phyloP scores from a whole-genome alignment of 179 eudicot species.

The Spergularia azorica region DNA sequence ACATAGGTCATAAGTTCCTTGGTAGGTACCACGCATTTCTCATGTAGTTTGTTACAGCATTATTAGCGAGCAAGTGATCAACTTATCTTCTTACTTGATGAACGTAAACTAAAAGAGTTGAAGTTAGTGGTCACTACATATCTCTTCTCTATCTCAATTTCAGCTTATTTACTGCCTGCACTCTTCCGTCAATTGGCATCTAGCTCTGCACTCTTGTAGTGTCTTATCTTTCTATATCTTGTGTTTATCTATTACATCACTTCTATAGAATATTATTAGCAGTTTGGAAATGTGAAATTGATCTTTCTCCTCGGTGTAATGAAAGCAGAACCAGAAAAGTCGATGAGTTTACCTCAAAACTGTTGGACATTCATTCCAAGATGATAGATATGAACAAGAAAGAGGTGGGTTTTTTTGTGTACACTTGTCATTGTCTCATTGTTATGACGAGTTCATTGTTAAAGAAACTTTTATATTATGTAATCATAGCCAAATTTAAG shows the following conservation, averaged over 20 bases:
- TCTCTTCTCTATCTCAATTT: neutral
- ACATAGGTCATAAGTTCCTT: neutral
- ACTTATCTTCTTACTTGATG: neutral
- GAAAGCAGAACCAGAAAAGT: conserved; percentile 75
- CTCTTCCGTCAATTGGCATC: neutral
- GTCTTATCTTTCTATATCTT: neutral
- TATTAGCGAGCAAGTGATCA: neutral
- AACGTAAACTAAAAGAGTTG: neutral
- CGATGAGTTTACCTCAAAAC: conserved; percentile 81
- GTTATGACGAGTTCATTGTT: neutral
- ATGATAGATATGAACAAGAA: conserved; percentile 73
- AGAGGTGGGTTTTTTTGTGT: conserved; percentile 58
- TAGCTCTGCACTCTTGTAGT: neutral
- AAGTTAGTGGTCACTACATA: neutral
- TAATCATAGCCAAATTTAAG: too few relatives aligned
- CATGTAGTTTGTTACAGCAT: neutral
- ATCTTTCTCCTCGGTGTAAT: conserved; percentile 17
- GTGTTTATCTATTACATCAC: neutral
- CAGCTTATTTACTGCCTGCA: neutral
- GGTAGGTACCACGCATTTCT: neutral
- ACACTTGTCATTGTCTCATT: neutral
- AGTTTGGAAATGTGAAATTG: conserved; percentile 6
- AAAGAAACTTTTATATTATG: neutral
- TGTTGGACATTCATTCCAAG: conserved; percentile 87
- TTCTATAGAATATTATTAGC: too few relatives aligned